A percentile compares a stretch with the other conserved stretches of the same genome.
Evolutionary conservation across 2,329 filamentous ascomycete genomes (phyloP).

Genomic region (Arthrobotrys conoides): DNA sequence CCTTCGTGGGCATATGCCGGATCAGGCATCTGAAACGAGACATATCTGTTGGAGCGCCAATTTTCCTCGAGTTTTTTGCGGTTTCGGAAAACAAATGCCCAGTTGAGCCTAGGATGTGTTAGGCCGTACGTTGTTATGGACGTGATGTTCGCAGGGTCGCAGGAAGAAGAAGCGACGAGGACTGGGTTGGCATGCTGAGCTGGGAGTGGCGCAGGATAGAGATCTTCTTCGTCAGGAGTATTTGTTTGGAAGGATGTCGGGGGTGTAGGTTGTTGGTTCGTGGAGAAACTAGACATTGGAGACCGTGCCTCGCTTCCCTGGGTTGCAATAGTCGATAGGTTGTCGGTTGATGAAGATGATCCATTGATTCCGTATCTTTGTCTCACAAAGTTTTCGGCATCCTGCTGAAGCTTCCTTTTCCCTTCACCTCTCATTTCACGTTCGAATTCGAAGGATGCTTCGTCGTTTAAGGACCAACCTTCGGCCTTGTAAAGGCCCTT

Average conservation of each 20-base stretch:
- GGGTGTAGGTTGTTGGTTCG: slow-evolving; percentile 61
- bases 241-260: slow-evolving; percentile 45
- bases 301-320: slow-evolving; percentile 60
- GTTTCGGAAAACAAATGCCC: slow-evolving; percentile 93
- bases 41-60: slow-evolving; percentile 86
- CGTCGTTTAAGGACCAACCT: slow-evolving; percentile 82
- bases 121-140: slow-evolving; percentile 71
- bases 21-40: slow-evolving; percentile 91
- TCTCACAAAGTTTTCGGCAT: slow-evolving; percentile 47
- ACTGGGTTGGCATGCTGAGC: slow-evolving; percentile 41
- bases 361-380: slow-evolving; percentile 42
- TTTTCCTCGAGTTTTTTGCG: slow-evolving; percentile 87
- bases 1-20: slow-evolving; percentile 84
- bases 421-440: slow-evolving; percentile 70
- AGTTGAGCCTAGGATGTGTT: slow-evolving; percentile 79
- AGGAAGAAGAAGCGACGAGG: slow-evolving; percentile 52
- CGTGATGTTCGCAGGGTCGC: slow-evolving; percentile 62
- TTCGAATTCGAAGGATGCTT: slow-evolving; percentile 78
- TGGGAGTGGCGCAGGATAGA: slow-evolving; percentile 39
- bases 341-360: slow-evolving; percentile 20
- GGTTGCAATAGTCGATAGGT: slow-evolving; percentile 46
- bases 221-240: slow-evolving; percentile 60
- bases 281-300: slow-evolving; percentile 68
- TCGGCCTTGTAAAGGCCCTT: slow-evolving; percentile 84
- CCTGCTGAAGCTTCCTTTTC: slow-evolving; percentile 52